A percentile compares a stretch with the other conserved stretches of the same genome.
phyloP scores from a whole-genome alignment of 164 flowering plant genomes.

The Dillenia suffruticosa region DNA sequence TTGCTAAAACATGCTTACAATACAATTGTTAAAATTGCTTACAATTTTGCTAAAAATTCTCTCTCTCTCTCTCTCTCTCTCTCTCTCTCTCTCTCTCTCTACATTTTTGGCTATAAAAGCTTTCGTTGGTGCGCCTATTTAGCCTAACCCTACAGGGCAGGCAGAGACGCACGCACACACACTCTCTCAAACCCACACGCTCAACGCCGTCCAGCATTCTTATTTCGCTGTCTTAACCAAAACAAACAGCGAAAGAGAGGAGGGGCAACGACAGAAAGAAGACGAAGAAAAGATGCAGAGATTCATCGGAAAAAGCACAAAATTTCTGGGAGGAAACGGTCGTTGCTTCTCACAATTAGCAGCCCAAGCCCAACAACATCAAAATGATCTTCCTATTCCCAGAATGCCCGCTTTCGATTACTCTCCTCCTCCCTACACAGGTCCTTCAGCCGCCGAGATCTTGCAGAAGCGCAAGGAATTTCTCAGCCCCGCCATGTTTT shows the following conservation, averaged over 20 bases:
- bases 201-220: too few species aligned
- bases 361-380: conserved; percentile 8
- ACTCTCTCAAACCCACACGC: too few species aligned
- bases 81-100: too few species aligned
- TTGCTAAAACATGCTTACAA: too few species aligned
- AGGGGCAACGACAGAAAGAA: conserved; percentile 20
- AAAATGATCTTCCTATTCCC: conserved; percentile 31
- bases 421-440: conserved; percentile 83
- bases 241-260: neutral
- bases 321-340: conserved; percentile 4
- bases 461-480: conserved; percentile 56
- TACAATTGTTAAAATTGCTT: too few species aligned
- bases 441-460: conserved; percentile 76
- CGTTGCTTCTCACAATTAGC: conserved; percentile 30
- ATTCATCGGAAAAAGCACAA: conserved; percentile 13
- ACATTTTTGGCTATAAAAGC: too few species aligned
- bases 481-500: conserved; percentile 82
- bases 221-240: too few species aligned
- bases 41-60: too few species aligned
- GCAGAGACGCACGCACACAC: too few species aligned
- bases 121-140: too few species aligned
- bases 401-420: conserved; percentile 83
- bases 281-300: conserved; percentile 31
- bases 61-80: too few species aligned
- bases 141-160: too few species aligned